phyloP scores from a whole-genome alignment of 1,284 basidiomycete species.

The Cryptococcus sp. region DNA sequence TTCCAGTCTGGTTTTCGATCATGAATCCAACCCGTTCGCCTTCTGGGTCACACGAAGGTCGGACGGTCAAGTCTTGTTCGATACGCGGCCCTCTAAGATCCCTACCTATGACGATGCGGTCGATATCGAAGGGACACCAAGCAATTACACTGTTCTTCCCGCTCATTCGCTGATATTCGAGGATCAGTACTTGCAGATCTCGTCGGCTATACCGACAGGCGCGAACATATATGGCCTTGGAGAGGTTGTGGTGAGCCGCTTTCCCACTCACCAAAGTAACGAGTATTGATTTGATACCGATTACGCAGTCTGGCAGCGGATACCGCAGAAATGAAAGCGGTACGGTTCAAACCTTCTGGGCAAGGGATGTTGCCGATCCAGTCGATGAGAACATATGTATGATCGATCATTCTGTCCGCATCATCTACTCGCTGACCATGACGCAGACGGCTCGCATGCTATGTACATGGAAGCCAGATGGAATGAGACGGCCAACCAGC shows the following conservation, averaged over 20 bases:
- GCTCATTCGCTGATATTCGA: constrained; percentile 72
- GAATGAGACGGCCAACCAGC: too few relatives aligned
- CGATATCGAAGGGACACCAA: constrained; percentile 20
- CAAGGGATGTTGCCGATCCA: constrained; percentile 30
- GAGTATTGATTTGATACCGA: not conserved
- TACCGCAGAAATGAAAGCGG: constrained; percentile 15
- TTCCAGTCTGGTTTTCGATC: constrained; percentile 60
- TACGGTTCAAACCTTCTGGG: constrained; percentile 34
- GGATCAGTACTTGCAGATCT: constrained; percentile 72
- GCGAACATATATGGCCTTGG: constrained; percentile 78
- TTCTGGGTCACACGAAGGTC: constrained; percentile 70
- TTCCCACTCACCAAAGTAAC: too few relatives aligned
- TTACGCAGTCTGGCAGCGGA: constrained; percentile 12
- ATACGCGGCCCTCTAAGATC: constrained; percentile 62
- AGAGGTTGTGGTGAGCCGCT: constrained; percentile 69
- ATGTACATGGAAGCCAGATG: too few relatives aligned
- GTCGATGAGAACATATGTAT: constrained; percentile 34
- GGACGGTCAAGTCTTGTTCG: constrained; percentile 64
- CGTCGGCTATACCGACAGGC: constrained; percentile 41
- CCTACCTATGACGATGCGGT: constrained; percentile 56
- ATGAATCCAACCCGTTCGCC: constrained; percentile 65
- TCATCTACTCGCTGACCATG: not conserved
- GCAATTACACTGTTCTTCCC: constrained; percentile 44
- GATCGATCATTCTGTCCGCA: not conserved
- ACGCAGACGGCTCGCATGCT: not conserved